Evolutionary conservation across 2,329 filamentous ascomycete genomes (phyloP).

Genomic region (Chrysosporium queenslandicum): DNA sequence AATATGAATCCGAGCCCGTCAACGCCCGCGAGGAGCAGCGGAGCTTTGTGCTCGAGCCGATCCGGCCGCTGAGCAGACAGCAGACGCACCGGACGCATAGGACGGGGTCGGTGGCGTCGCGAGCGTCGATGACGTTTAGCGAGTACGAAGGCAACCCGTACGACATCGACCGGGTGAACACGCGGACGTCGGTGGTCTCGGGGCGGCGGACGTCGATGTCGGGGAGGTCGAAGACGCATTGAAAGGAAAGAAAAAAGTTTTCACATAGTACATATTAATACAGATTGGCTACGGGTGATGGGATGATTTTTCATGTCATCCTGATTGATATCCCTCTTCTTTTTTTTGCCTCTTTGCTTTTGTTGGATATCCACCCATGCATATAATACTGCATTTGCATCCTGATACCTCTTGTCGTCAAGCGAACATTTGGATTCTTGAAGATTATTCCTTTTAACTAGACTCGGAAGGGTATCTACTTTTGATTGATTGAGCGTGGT

Average conservation of each 20-base stretch:
- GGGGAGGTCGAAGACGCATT: not conserved
- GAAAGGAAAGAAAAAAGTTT: not conserved
- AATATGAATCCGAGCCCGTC: not conserved
- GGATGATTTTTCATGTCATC: not conserved
- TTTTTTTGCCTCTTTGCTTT: not conserved
- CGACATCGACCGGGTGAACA: conserved; percentile 38
- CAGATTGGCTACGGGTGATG: not conserved
- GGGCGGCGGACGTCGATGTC: not conserved
- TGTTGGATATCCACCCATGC: not conserved
- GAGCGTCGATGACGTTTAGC: conserved; percentile 1
- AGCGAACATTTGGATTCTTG: not conserved
- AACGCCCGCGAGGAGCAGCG: not conserved
- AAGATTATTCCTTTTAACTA: not conserved
- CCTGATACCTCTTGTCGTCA: not conserved
- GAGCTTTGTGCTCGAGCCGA: not conserved
- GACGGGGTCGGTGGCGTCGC: not conserved
- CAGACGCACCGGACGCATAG: conserved; percentile 3
- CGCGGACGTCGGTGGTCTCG: conserved; percentile 15
- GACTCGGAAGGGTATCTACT: too few species aligned
- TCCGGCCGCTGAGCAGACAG: not conserved
- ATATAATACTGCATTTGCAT: not conserved
- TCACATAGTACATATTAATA: not conserved
- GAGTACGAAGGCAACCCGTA: conserved; percentile 39
- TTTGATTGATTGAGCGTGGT: too few species aligned
- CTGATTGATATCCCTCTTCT: not conserved